phyloP scores from a whole-genome alignment of 768 basidiomycete species.

The Tulasnella calospora region DNA sequence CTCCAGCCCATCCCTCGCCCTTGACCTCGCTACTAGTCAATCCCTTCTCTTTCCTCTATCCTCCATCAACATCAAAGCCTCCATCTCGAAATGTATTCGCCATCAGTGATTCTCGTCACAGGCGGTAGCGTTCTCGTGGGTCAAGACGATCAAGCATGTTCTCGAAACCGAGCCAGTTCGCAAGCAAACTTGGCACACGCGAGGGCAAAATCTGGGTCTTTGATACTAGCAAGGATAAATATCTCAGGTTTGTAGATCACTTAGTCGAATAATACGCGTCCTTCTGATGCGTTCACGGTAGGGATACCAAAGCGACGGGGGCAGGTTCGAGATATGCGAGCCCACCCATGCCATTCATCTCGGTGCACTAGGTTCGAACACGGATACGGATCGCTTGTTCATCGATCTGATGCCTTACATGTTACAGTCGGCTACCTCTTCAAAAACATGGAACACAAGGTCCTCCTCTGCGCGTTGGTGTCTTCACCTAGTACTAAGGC shows the following conservation, averaged over 20 bases:
- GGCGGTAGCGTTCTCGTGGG: slow-evolving; percentile 85
- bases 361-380: slow-evolving; percentile 71
- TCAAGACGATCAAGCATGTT: slow-evolving; percentile 70
- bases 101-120: slow-evolving; percentile 64
- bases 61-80: neutral
- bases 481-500: neutral
- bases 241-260: slow-evolving; percentile 58
- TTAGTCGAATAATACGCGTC: neutral
- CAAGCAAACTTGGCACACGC: slow-evolving; percentile 72
- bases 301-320: slow-evolving; percentile 65
- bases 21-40: neutral
- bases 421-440: slow-evolving; percentile 83
- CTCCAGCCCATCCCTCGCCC: neutral
- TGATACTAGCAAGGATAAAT: slow-evolving; percentile 69
- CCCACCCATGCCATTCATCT: slow-evolving; percentile 97
- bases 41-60: neutral
- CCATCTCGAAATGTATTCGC: slow-evolving; percentile 1
- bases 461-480: slow-evolving; percentile 33
- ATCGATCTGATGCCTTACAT: too few species aligned
- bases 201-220: slow-evolving; percentile 85
- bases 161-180: slow-evolving; percentile 74
- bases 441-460: slow-evolving; percentile 94
- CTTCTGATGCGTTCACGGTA: slow-evolving; percentile 33
- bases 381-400: neutral
- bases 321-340: slow-evolving; percentile 82